Base-by-base conservation (phyloP, 2,329 filamentous ascomycete genomes). In the Lithohypha guttulata region DNA sequence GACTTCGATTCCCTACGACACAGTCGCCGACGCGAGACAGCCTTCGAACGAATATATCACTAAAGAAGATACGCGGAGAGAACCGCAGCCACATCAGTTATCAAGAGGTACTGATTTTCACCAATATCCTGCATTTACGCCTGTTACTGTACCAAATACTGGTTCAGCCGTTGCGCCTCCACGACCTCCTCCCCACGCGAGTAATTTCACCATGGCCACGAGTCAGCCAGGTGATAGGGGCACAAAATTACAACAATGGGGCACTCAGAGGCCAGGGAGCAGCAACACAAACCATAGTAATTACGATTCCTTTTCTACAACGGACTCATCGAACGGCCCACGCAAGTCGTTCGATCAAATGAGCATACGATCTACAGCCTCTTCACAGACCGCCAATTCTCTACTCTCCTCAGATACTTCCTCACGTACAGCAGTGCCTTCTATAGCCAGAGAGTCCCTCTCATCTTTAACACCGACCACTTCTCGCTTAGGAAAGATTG, bases 1-100 rank as follows among this genome's bases (percentile, higher is more conserved):
- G 55, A 85, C 85, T 22, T 81, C 84, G 19, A 87, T 95, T 48
- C 84, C 87, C 21, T 93, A 93, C 65, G 84, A 93, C 51, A 77
- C 68, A 53, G 69, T 80, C 20, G 58, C 72, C 39, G 81, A 83
- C 57, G 72, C 71, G 34, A 77, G 75, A 55, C 80, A 78, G 17
- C 81, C 84, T 42, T 64, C 80, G 26, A 69, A 84, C 54, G 82
- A 93, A 31, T 83, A 82, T 55, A 66, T 84, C 29, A 78, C 81
- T 34, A 75, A 75, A 55, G 63, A 71, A 42, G 79, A 84, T 46
- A 55, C 60, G 18, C 73, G 77, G 50, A 77, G 77, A 56, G 82
- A 91, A 41, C 81, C 81, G 42, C 70, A 83, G 43, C 84, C 86
- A 20, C 83, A 91, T 59, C 84, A 93, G 54, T 64, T 93, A 39